These are phyloP conservation scores for Prunus salicina DNA, from an alignment of 306 rosid species.

Conservation along the genomic window DNA sequence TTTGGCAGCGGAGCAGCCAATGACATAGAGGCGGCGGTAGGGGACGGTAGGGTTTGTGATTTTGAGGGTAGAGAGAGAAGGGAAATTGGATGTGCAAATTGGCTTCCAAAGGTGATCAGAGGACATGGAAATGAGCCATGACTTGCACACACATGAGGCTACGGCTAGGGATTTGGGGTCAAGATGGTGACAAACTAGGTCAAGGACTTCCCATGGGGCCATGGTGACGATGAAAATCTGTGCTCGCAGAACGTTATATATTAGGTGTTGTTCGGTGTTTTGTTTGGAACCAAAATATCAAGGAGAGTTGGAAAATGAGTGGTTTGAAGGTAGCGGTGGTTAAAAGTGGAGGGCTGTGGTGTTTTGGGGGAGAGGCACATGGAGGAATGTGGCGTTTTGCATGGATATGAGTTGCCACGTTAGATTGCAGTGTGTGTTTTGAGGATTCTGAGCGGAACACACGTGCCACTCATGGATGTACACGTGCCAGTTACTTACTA, in stretches of 20 bases:
- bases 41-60: constrained; percentile 18
- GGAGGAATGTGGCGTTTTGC: constrained; percentile 25
- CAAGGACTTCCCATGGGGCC: constrained; percentile 51
- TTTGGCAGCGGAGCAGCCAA: constrained; percentile 27
- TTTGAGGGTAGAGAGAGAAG: constrained; percentile 38
- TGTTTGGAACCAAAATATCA: neutral
- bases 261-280: neutral
- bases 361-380: constrained; percentile 25
- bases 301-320: neutral
- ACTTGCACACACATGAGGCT: constrained; percentile 57
- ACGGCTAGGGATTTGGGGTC: constrained; percentile 60
- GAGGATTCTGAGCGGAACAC: neutral
- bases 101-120: constrained; percentile 61
- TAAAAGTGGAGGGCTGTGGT: neutral
- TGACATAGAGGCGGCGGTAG: constrained; percentile 42
- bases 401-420: constrained; percentile 40
- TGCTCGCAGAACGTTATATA: neutral
- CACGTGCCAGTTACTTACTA: neutral
- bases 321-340: neutral
- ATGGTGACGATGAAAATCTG: neutral
- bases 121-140: constrained; percentile 56
- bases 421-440: neutral
- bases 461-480: neutral
- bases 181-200: constrained; percentile 44
- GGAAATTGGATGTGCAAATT: constrained; percentile 39